phyloP scores from a whole-genome alignment of 148 eudicot genomes.

The Oxyria digyna region DNA sequence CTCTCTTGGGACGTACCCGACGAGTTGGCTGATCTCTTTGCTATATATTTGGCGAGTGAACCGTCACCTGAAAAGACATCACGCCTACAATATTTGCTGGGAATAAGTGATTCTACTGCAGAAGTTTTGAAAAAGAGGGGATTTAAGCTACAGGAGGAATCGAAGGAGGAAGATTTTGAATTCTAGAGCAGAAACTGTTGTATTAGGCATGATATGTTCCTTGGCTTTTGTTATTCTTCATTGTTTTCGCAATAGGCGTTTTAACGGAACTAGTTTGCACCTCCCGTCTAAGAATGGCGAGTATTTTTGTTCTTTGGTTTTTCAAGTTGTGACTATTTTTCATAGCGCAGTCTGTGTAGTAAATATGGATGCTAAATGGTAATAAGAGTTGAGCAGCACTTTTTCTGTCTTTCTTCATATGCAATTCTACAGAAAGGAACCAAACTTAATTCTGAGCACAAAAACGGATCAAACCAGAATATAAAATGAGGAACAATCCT shows the following conservation, averaged over 20 bases:
- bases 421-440: no score
- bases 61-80: constrained; percentile 48
- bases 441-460: no score
- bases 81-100: constrained; percentile 64
- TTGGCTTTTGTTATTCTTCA: background rate
- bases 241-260: background rate
- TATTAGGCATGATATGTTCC: background rate
- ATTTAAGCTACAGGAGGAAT: constrained; percentile 17
- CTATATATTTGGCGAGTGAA: constrained; percentile 42
- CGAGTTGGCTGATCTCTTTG: constrained; percentile 65
- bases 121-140: constrained; percentile 39
- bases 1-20: constrained; percentile 72
- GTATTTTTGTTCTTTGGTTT: background rate
- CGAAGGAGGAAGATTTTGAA: constrained; percentile 1
- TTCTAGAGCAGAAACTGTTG: background rate
- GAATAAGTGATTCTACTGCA: constrained; percentile 54
- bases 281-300: background rate
- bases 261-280: background rate
- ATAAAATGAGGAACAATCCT: background rate
- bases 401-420: no score
- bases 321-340: background rate
- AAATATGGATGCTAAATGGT: constrained; percentile 1
- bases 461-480: background rate
- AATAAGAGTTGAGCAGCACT: background rate
- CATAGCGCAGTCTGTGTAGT: background rate